phyloP scores from a whole-genome alignment of 257 asterid species.

The Nicotiana paniculata region DNA sequence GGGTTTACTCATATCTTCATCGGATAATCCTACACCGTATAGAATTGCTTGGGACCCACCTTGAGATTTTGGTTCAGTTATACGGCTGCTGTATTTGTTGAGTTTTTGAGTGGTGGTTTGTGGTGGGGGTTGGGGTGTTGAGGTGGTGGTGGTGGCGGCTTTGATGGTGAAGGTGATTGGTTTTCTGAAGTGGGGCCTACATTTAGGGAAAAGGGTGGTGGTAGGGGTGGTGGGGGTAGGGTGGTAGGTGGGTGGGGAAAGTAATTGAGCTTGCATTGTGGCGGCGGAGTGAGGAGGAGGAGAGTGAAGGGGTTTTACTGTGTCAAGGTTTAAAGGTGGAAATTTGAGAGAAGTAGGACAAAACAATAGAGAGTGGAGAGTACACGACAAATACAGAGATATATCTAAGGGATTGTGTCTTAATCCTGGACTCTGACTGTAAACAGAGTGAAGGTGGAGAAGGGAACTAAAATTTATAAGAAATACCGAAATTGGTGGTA shows the following conservation, averaged over 20 bases:
- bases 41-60: conserved; percentile 95
- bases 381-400: no score
- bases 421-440: no score
- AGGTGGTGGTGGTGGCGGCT: conserved; percentile 30
- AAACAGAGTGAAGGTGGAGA: no score
- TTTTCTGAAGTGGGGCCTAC: conserved; percentile 19
- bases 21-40: conserved; percentile 92
- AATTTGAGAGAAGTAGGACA: no score
- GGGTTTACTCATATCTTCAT: conserved; percentile 81
- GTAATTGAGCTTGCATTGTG: conserved; percentile 14
- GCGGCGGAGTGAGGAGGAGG: conserved; percentile 15
- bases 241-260: conserved; percentile 30
- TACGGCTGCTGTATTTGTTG: conserved; percentile 82
- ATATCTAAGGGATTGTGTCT: no score
- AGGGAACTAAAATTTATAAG: no score
- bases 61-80: conserved; percentile 86
- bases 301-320: no score
- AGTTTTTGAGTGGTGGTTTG: conserved; percentile 33
- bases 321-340: no score
- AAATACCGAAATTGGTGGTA: no score
- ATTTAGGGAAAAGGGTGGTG: conserved; percentile 24
- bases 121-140: conserved; percentile 14
- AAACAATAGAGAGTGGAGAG: no score
- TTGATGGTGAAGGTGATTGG: conserved; percentile 28
- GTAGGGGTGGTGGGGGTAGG: conserved; percentile 19